phyloP scores from a whole-genome alignment of 2,329 filamentous ascomycete genomes.

The Graphilbum ipis-grandicollis region DNA sequence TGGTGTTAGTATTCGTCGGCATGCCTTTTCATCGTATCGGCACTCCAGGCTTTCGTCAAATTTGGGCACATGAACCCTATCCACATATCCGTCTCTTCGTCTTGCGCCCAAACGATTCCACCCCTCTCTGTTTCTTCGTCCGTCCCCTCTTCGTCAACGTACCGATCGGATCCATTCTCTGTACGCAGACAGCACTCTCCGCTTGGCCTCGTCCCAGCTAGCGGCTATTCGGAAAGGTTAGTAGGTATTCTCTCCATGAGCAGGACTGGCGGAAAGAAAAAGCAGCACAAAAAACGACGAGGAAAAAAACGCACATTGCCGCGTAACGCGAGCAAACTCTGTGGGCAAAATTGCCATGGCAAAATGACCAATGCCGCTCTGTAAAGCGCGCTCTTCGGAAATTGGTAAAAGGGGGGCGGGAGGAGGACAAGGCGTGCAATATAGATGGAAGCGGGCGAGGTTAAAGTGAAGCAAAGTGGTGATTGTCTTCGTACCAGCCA shows the following conservation, averaged over 20 bases:
- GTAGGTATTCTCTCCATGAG: neutral
- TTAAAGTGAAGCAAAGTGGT: neutral
- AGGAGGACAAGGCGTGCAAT: too few relatives aligned
- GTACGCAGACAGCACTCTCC: conserved; percentile 76
- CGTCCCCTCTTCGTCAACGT: conserved; percentile 25
- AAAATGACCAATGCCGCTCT: neutral
- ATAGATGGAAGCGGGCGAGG: too few relatives aligned
- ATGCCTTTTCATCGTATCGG: too few relatives aligned
- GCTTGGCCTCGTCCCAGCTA: conserved; percentile 79
- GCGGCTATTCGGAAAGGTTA: conserved; percentile 37
- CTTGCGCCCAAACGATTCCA: neutral
- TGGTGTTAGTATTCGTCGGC: too few relatives aligned
- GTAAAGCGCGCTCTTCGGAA: too few relatives aligned
- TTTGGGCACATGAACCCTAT: too few relatives aligned
- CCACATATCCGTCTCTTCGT: too few relatives aligned
- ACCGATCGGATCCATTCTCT: conserved; percentile 93
- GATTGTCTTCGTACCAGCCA: too few relatives aligned
- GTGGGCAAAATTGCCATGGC: conserved; percentile 80
- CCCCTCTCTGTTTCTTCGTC: neutral
- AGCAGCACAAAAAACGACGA: neutral
- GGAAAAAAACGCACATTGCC: conserved; percentile 45
- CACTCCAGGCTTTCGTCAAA: too few relatives aligned
- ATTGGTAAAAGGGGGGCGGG: too few relatives aligned
- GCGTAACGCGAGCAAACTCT: conserved; percentile 68
- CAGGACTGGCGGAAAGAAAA: neutral